Conservation (phyloP, 306 rosid genomes). For the Myrica gale region DNA sequence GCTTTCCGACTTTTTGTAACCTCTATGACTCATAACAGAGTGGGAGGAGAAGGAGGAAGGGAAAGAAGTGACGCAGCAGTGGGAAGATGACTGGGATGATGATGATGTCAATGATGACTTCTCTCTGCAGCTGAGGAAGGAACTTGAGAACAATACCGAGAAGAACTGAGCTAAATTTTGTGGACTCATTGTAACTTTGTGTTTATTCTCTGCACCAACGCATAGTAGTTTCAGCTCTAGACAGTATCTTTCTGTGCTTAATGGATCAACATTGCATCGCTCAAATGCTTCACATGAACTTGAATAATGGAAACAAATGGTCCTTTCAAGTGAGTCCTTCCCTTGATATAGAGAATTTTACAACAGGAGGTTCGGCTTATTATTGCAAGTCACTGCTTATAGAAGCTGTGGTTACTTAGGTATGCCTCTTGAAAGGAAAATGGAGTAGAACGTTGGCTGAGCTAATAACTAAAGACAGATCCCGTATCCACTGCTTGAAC, state of each 20-base stretch:
- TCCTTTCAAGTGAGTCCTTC: too few species aligned
- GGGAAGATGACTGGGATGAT: slow-evolving; percentile 78
- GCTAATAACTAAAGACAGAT: too few species aligned
- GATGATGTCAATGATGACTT: slow-evolving; percentile 65
- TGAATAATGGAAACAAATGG: too few species aligned
- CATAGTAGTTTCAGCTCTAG: neutral
- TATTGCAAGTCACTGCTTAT: too few species aligned
- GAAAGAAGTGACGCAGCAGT: slow-evolving; percentile 54
- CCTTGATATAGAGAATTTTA: too few species aligned
- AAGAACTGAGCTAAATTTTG: slow-evolving; percentile 30
- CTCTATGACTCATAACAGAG: neutral
- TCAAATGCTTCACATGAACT: neutral
- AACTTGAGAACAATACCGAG: slow-evolving; percentile 11
- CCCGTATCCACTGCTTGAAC: too few species aligned
- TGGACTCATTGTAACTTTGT: neutral
- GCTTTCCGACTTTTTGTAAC: neutral
- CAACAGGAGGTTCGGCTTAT: too few species aligned
- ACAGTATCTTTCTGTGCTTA: neutral
- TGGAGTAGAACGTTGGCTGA: too few species aligned
- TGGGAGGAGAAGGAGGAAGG: slow-evolving; percentile 35
- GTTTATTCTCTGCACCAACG: neutral
- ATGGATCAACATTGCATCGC: neutral
- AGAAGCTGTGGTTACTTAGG: too few species aligned
- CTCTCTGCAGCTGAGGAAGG: slow-evolving; percentile 30
- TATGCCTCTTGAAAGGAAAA: too few species aligned